Evolutionary conservation across 2,329 filamentous ascomycete species (phyloP).

Genomic region (Rutstroemia sp.): DNA sequence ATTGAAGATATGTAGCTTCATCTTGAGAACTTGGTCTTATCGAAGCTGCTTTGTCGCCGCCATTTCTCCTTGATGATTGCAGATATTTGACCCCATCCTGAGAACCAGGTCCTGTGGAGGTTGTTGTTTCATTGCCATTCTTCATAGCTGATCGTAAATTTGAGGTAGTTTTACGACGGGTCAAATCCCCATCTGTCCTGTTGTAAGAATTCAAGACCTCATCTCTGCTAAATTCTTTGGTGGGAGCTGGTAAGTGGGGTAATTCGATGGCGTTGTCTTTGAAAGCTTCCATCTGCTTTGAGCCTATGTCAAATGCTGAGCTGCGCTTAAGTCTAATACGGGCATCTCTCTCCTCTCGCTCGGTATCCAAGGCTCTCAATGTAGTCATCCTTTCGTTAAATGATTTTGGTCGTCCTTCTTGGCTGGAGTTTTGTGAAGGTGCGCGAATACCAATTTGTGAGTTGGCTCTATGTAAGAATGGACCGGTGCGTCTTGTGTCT

Average conservation of each 20-base stretch:
- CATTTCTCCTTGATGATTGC: too few relatives aligned
- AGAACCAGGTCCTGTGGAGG: conserved; percentile 21
- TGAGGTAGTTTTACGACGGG: conserved; percentile 34
- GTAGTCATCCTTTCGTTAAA: conserved; percentile 85
- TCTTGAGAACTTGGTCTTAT: not conserved
- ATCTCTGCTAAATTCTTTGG: conserved; percentile 53
- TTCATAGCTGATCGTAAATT: conserved; percentile 18
- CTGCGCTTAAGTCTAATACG: conserved; percentile 47
- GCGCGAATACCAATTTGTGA: conserved; percentile 22
- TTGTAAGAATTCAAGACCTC: conserved; percentile 42
- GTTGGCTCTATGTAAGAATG: conserved; percentile 39
- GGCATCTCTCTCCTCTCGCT: conserved; percentile 42
- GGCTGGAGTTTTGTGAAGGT: conserved; percentile 16
- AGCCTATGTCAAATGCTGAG: conserved; percentile 47
- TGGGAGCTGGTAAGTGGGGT: conserved; percentile 39
- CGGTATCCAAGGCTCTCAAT: conserved; percentile 50
- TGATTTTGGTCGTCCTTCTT: conserved; percentile 39
- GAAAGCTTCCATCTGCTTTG: conserved; percentile 52
- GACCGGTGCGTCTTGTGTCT: conserved; percentile 28
- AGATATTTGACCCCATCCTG: not conserved
- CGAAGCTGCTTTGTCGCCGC: too few relatives aligned
- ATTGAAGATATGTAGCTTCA: not conserved
- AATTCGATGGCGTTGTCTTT: conserved; percentile 51
- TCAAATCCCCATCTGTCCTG: conserved; percentile 29
- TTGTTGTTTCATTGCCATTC: conserved; percentile 13